Base-by-base conservation (phyloP, 1,284 basidiomycete genomes). In the Neonothopanus nambi region DNA sequence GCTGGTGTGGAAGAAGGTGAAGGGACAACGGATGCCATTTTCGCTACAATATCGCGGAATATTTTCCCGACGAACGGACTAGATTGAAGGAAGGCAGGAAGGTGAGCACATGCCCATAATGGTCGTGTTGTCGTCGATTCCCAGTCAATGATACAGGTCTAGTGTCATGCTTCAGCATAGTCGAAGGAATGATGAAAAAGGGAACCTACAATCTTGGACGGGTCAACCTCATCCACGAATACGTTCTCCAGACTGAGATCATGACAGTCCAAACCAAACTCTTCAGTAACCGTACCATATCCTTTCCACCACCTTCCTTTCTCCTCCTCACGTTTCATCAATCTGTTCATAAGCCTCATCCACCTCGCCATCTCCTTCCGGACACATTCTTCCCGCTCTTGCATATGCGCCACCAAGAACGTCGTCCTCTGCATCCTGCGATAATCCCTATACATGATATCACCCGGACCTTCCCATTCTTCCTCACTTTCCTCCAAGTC, bases 81-180 rank as follows among this genome's bases (percentile, higher is more conserved):
- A 12, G 86, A 81, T 55, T 87, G 82, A 5, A 92, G 79, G 65
- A 91, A 91, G 0, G 87, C 81, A 0, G 89, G 88, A 3, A 90
- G 75, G 60, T 95, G 88, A 0, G 90, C 87, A 57, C 85, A 86
- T 23, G 85, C 85, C 81, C 93, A 91, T 18, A 92, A 76, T 6
- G 89, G 89, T 17, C 89, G 78, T 4, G 84, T 90, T 7, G 88
- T 89, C 15, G 89, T 91, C 9, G 88, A 89, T 65, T 92, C 89
- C 89, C 89, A 91, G 62, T 92, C 89, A 46, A 92, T 91, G 57
- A 92, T 80, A 62, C 87, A 89, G 1, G 87, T 87, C 89, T 91
- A 61, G 1, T 37, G 38, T 23, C 39, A 56, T 43, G 21, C 15
- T 18, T 17, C 46, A 38, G 47, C 49, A 52, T 43, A 47, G 39